phyloP scores from a whole-genome alignment of 2,329 filamentous ascomycete genomes.

The Alternaria incomplexa region DNA sequence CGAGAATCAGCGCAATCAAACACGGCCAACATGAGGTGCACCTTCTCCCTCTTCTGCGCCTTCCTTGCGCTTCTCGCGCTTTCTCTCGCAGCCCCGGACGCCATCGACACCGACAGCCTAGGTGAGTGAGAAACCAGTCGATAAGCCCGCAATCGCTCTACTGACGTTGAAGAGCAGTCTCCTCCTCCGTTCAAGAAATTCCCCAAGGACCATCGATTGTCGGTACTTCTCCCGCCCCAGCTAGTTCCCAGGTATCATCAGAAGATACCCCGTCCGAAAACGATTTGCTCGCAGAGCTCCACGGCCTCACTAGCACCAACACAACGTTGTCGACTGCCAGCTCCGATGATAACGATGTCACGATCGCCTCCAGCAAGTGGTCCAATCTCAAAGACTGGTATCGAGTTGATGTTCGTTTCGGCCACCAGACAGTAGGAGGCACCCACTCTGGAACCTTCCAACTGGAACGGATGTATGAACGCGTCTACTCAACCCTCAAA shows the following conservation, averaged over 20 bases:
- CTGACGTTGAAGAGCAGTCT: neutral
- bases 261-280: neutral
- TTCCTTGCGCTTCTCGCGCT: neutral
- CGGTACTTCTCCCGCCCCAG: neutral
- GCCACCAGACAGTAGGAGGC: neutral
- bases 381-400: neutral
- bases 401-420: conserved; percentile 1
- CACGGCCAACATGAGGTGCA: neutral
- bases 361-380: too few species aligned
- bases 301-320: neutral
- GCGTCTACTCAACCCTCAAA: neutral
- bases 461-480: conserved; percentile 1
- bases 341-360: too few species aligned
- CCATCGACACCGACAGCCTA: too few species aligned
- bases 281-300: neutral
- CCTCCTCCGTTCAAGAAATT: neutral
- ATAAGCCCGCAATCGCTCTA: neutral
- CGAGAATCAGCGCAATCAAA: neutral
- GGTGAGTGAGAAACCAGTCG: neutral
- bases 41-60: neutral
- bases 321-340: neutral
- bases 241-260: neutral
- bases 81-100: neutral
- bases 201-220: neutral
- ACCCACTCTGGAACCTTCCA: conserved; percentile 6